These are phyloP conservation scores for Phlebiopsis gigantea DNA, from an alignment of 768 basidiomycete genomes.

Conservation along the genomic window DNA sequence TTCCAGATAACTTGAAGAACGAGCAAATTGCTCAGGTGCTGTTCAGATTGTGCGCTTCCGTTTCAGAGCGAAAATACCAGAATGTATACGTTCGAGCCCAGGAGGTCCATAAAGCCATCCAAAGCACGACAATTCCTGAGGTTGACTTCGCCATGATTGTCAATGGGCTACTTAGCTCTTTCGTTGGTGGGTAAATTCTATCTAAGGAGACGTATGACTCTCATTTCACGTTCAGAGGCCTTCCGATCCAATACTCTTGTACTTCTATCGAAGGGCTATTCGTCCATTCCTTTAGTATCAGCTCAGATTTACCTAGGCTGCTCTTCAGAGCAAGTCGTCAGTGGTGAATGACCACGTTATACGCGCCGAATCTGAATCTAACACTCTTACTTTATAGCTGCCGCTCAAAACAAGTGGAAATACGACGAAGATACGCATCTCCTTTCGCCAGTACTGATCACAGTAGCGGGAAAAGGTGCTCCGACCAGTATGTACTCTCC, in stretches of 20 bases:
- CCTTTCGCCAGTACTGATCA: constrained; percentile 37
- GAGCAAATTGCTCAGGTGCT: constrained; percentile 45
- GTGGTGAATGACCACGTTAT: constrained; percentile 20
- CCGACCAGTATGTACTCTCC: too few species aligned
- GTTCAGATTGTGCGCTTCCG: constrained; percentile 41
- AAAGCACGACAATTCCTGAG: constrained; percentile 41
- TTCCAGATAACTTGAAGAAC: constrained; percentile 42
- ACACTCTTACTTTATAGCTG: constrained; percentile 27
- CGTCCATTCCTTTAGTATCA: constrained; percentile 48
- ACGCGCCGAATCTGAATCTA: not conserved
- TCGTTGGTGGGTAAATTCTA: constrained; percentile 57
- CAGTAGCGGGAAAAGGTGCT: too few species aligned
- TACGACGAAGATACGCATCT: constrained; percentile 43
- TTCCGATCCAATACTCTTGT: constrained; percentile 55
- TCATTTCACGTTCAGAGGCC: too few species aligned
- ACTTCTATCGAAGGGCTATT: constrained; percentile 60
- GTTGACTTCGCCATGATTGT: constrained; percentile 41
- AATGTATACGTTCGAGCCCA: constrained; percentile 48
- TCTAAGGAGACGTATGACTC: too few species aligned
- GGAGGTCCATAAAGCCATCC: constrained; percentile 35
- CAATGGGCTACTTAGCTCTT: constrained; percentile 37
- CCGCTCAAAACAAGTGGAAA: constrained; percentile 42
- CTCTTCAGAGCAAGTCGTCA: constrained; percentile 25
- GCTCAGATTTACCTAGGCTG: constrained; percentile 57
- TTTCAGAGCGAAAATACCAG: constrained; percentile 49